A percentile compares a stretch with the other conserved stretches of the same genome.
phyloP scores from a whole-genome alignment of 805 yeast species.

The Metschnikowia proteae region DNA sequence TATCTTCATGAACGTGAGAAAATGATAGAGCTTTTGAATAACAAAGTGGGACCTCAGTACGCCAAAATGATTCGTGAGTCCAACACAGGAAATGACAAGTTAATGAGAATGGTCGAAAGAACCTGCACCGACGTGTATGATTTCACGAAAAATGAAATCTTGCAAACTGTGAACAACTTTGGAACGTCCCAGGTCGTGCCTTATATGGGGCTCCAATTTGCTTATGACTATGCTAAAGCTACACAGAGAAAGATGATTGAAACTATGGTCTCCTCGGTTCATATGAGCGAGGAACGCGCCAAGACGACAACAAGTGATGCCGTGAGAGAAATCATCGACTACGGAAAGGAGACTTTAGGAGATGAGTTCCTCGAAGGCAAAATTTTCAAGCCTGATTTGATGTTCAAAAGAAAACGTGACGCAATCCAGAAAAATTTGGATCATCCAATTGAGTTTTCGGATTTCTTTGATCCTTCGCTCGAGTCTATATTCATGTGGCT shows the following conservation, averaged over 20 bases:
- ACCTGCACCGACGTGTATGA: conserved; percentile 58
- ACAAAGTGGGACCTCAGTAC: conserved; percentile 59
- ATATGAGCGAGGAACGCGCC: conserved; percentile 64
- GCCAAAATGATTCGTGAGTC: conserved; percentile 52
- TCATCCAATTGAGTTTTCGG: conserved; percentile 59
- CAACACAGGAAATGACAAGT: conserved; percentile 49
- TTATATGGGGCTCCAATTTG: conserved; percentile 59
- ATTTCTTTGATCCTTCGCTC: conserved; percentile 74
- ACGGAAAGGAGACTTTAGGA: conserved; percentile 66
- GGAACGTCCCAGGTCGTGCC: conserved; percentile 51
- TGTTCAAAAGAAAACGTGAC: conserved; percentile 80
- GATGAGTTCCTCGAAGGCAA: conserved; percentile 57
- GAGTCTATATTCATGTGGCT: conserved; percentile 53
- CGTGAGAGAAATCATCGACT: conserved; percentile 56
- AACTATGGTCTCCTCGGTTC: conserved; percentile 61
- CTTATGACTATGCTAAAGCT: conserved; percentile 63
- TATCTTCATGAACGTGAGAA: conserved; percentile 48
- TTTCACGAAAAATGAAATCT: conserved; percentile 52
- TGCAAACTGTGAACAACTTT: conserved; percentile 47
- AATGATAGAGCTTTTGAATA: conserved; percentile 45
- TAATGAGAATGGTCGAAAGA: conserved; percentile 61
- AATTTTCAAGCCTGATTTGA: conserved; percentile 64
- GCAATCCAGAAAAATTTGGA: conserved; percentile 53
- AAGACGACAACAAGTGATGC: conserved; percentile 53
- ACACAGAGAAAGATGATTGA: conserved; percentile 68